Evolutionary conservation across 768 basidiomycete genomes (phyloP), one percentile per base, ranked within the genome.

Genomic region (Suillus ampliporus): DNA sequence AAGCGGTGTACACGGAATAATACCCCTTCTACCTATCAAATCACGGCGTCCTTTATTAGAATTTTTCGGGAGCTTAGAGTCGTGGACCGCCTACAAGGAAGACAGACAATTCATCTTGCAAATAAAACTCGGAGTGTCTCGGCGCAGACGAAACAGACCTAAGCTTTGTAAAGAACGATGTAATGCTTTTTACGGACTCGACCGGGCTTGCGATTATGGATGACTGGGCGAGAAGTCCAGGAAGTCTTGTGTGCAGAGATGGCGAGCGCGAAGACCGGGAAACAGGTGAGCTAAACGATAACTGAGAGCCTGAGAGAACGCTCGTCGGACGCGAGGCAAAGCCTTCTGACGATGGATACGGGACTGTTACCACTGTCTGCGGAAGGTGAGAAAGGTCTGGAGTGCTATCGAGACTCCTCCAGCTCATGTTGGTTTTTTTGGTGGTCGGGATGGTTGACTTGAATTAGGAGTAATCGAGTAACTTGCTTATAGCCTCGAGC

Each of bases 1-100:
- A 79, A 73, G 2, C 76, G 76, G 57, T 82, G 80, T 9, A 82
- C 76, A 62, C 76, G 79, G 71, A 78, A 81, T n/a, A 77, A 64
- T 4, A 67, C 65, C 48, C 72, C 66, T 62, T 79, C 76, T 2
- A 80, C 78, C 81, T 82, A 59, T 17, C 17, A 28, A 4, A 11
- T 14, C 4, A n/a, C 23, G n/a, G 21, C 19, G 11, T 11, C 19
- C 5, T 28, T 37, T 17, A 5, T 37, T 14, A 41, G 28, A 38
- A 11, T 11, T 6, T 57, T 7, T 41, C 10, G 9, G 8, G 17
- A 31, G 10, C 7, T 4, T 19, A 50, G 7, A 37, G 4, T 44
- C 15, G 38, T 28, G 10, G 23, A 47, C 4, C 9, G 51, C 70
- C 57, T 57, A 72, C 71, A 7, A 64, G 58, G 46, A 72, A 68